Base-by-base conservation (phyloP, 768 basidiomycete genomes). In the Chiua virens region DNA sequence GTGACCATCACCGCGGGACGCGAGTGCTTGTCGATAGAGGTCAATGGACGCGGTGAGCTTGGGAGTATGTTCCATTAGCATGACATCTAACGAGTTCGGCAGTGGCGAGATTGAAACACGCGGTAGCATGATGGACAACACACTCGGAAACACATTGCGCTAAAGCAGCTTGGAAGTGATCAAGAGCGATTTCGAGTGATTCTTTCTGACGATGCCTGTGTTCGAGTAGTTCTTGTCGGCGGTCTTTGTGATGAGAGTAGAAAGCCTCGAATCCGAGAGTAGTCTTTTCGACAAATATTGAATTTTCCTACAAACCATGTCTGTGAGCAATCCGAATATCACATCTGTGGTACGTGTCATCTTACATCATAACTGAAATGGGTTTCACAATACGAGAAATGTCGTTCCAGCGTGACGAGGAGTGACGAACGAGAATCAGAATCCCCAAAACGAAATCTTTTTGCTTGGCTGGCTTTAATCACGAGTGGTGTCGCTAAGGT, bases 21-120 rank as follows among this genome's bases (percentile, higher is more conserved):
- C 34, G 41, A 63, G 48, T 32, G 56, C 62, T 17, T 49, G 38
- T 20, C 37, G 50, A 41, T 53, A 53, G 18, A 30, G 17, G 0
- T 30, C 27, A 23, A 54, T 58, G 25, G 55, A 18, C 1, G 23
- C 13, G 2, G 42, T 22, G 20, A 46, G 34, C 5, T n/a, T 28
- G 11, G 3, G 2, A 3, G 6, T 14, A 25, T 4, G 15, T 18
- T 8, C 21, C 30, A 4, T 38, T 23, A 7, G 38, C n/a, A 20
- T 47, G 53, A 9, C 22, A 52, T 3, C 14, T 21, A 34, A 47
- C 42, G 18, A 42, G 49, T 2, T 36, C 4, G n/a, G 47, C 49
- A 2, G 8, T 41, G 4, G 50, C 60, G 4, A 58, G 39, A 30
- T 61, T 61, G 11, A 18, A 58, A 1, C 58, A 36, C 2, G 27